Base-by-base conservation (phyloP, 2,329 filamentous ascomycete genomes). In the Colletotrichum tabaci region DNA sequence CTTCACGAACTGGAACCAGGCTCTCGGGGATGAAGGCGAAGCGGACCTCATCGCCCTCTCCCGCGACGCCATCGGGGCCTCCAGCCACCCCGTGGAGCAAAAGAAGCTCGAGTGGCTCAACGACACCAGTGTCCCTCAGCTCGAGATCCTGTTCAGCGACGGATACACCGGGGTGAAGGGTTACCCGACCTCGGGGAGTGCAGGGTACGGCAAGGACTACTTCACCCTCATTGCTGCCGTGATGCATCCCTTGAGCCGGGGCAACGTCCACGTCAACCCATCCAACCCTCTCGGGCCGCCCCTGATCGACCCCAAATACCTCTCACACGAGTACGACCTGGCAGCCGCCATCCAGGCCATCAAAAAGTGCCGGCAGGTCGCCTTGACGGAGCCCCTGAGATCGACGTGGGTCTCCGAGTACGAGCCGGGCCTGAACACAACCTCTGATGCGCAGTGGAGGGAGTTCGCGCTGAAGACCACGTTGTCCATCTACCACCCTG, bases 121-220 rank as follows among this genome's bases (percentile, higher is more conserved):
- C 13, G 75, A 84, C 61, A 72, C 73, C 4, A 71, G 72, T 9
- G 79, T 85, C 5, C 82, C 84, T 1, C 81, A 85, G 66, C 73
- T 84, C 0, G 83, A 85, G 74, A 72, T 84, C n/a, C 82, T 85
- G 55, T 83, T 86, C 72, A 82, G 82, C 1, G 83, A 86, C 66
- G 82, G 82, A 1, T 86, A 84, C 74, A 83, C 82, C 2, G 84
- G 84, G 15, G 72, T 78, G 50, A 80, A 80, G 71, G 80, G 81
- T 13, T 81, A 81, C 61, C 79, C 79, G 1, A 56, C 76, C 1
- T n/a, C 47, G 66, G 77, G n/a, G 65, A 74, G 21, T 12, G 61
- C 67, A 23, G 74, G 79, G 0, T 80, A 77, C 66, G 80, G 80
- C 6, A 67, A 76, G 23, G 70, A 73, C 15, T 81, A 79, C 55